Percentiles rank a stretch among this genome's conserved stretches.
phyloP scores from a whole-genome alignment of 148 eudicot genomes.

The Camellia japonica region DNA sequence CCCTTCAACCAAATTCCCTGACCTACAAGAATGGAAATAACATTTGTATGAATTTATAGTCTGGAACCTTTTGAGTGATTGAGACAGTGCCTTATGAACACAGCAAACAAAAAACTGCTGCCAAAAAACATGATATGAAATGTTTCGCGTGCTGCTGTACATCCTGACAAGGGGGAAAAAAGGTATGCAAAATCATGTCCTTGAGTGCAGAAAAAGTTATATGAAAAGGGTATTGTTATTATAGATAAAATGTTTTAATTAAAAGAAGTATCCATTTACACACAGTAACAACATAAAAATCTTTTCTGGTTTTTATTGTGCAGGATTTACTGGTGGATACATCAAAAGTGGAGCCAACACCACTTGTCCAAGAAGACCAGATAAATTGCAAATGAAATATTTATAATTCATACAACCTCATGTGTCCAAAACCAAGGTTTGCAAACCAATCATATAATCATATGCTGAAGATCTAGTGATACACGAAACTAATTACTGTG shows the following conservation, averaged over 20 bases:
- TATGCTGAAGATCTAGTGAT: not conserved
- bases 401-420: no score
- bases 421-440: not conserved
- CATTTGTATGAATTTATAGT: constrained; percentile 1
- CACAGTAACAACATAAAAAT: no score
- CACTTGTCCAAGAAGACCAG: not conserved
- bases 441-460: not conserved
- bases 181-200: no score
- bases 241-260: no score
- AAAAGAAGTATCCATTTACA: no score
- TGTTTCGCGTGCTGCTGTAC: not conserved
- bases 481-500: not conserved
- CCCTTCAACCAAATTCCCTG: constrained; percentile 89
- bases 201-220: no score
- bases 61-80: constrained; percentile 10
- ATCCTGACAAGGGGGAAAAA: no score
- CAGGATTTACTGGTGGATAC: not conserved
- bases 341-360: not conserved
- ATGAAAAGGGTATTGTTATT: no score
- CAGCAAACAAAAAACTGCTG: not conserved
- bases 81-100: not conserved
- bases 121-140: not conserved
- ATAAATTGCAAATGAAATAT: no score
- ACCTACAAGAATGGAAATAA: constrained; percentile 44
- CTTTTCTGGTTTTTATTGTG: not conserved